Percentiles rank a stretch among this genome's conserved stretches.
These are phyloP conservation scores for Hanseniaspora guilliermondii DNA, from an alignment of 805 yeast species.

Conservation along the genomic window DNA sequence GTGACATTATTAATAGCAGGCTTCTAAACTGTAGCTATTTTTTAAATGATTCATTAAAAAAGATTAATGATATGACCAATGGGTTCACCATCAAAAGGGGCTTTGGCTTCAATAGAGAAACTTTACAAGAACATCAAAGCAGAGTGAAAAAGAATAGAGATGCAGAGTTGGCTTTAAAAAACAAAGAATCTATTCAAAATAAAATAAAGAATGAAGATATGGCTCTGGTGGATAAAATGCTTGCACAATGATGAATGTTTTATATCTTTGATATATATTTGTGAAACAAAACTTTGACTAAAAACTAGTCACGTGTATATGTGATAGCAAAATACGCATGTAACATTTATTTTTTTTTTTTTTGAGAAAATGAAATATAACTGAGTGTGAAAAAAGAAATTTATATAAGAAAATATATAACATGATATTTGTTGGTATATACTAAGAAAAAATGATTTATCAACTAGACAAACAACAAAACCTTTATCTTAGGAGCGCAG, in stretches of 20 bases:
- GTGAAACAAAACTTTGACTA: no score
- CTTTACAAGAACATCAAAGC: constrained; percentile 4
- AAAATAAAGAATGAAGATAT: background rate
- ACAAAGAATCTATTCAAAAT: background rate
- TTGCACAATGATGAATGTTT: background rate
- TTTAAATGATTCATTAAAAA: constrained; percentile 36
- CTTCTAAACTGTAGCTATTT: constrained; percentile 38
- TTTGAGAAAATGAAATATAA: no score
- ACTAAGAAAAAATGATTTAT: no score
- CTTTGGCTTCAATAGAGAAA: constrained; percentile 19
- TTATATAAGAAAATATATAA: no score
- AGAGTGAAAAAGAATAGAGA: background rate
- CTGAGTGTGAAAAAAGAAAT: no score
- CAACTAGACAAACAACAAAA: no score
- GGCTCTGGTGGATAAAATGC: constrained; percentile 3
- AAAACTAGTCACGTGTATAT: no score
- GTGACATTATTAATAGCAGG: constrained; percentile 61
- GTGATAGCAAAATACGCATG: background rate
- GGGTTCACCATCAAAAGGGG: constrained; percentile 52
- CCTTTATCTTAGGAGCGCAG: no score
- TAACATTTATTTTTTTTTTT: no score
- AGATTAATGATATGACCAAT: constrained; percentile 35
- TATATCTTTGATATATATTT: background rate
- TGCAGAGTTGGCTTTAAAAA: background rate
- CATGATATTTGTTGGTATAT: no score